Evolutionary conservation across 2,329 filamentous ascomycete genomes (phyloP), one percentile per base, ranked within the genome.

Genomic region (Capronia americana): DNA sequence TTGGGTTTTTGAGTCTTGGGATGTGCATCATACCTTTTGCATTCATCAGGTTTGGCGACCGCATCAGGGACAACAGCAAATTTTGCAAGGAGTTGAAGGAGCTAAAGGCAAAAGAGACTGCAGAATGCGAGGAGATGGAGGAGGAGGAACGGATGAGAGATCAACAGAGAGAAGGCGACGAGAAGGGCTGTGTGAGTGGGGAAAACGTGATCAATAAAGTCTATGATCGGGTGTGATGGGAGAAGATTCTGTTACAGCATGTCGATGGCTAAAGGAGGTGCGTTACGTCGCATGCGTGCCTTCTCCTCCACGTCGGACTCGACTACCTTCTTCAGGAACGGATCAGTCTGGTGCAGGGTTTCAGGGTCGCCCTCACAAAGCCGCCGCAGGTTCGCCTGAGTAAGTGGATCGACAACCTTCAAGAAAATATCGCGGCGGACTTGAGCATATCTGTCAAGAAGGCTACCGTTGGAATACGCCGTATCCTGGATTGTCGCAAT

Each of bases 21-120:
- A 79, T 80, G 65, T 73, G 75, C 24, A 73, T 77, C 0, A 81
- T 82, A 62, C 80, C 80, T 1, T 78, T 81, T 70, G 74, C 75
- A 17, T 75, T 82, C 65, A 81, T 81, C 64, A 75, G 73, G 26
- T 81, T 76, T 57, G 79, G 80, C 48, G 70, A 76, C 20, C 70
- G 69, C 8, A 80, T 80, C 57, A 69, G 80, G 67, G 73, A 71
- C 2, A 79, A 78, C 50, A 81, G 79, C 70, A 78, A 75, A 63
- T 79, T 82, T 63, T 80, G 78, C 61, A 77, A 80, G 63, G 73
- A 81, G 46, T 67, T 81, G 58, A 75, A 77, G 69, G 72, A 72
- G 4, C 67, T 79, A 28, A 76, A 77, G 44, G 74, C 76, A 58
- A 72, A 71, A 46, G 77, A 79, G 48, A 65, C 70, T 7, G 67